Percentiles rank a stretch among this genome's conserved stretches.
Evolutionary conservation across 2,329 filamentous ascomycete species (phyloP).

Genomic region (Scedosporium minutisporum): DNA sequence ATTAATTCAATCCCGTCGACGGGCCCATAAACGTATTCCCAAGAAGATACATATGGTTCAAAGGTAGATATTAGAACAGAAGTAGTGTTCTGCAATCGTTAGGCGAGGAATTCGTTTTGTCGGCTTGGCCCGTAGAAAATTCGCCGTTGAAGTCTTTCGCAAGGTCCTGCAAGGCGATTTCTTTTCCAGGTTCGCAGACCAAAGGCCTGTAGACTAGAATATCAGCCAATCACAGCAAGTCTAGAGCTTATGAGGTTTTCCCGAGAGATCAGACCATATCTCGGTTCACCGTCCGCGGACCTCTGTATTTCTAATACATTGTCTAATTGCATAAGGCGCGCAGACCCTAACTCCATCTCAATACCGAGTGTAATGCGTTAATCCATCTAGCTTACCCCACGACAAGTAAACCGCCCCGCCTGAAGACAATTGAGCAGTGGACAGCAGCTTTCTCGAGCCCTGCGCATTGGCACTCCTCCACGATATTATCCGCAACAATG

Average conservation of each 20-base stretch:
- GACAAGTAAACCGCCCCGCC: neutral
- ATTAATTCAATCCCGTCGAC: no score
- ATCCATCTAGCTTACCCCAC: neutral
- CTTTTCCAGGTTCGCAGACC: neutral
- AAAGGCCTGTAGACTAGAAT: neutral
- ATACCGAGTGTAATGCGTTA: neutral
- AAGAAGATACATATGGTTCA: no score
- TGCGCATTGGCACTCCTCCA: neutral
- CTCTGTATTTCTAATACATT: neutral
- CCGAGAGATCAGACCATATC: neutral
- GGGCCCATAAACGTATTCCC: no score
- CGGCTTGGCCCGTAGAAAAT: neutral
- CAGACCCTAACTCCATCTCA: neutral
- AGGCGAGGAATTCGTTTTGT: neutral
- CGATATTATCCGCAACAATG: slow-evolving; percentile 40
- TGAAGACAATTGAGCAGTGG: neutral
- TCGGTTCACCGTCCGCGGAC: neutral
- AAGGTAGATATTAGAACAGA: no score
- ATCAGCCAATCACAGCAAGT: neutral
- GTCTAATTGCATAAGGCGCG: neutral
- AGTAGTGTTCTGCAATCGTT: no score
- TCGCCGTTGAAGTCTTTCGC: neutral
- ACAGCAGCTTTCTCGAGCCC: neutral
- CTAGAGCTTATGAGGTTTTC: neutral
- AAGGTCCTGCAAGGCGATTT: neutral